phyloP scores from a whole-genome alignment of 495 filamentous ascomycete genomes.

The Evansstolkia leycettana region DNA sequence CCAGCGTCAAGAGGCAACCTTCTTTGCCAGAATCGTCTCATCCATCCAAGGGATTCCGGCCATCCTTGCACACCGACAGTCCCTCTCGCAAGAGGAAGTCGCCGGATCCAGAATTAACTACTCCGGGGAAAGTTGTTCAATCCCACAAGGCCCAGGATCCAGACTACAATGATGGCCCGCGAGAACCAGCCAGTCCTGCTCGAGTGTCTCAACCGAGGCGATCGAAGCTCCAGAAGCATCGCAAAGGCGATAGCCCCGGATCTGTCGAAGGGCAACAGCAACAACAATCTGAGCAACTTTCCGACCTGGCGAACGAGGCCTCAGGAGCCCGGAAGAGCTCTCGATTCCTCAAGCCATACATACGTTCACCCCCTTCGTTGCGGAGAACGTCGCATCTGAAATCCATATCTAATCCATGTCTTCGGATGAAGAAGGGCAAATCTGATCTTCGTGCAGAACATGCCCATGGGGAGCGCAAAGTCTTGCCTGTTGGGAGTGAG shows the following conservation, averaged over 20 bases:
- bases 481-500: not conserved
- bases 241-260: conserved; percentile 26
- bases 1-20: not conserved
- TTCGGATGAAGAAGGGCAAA: conserved; percentile 16
- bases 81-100: conserved; percentile 32
- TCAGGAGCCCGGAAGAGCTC: not conserved
- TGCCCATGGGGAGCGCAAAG: conserved; percentile 1
- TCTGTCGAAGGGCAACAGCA: conserved; percentile 25
- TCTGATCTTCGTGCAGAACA: conserved; percentile 15
- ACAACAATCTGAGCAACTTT: conserved; percentile 1
- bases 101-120: conserved; percentile 23
- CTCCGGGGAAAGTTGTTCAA: conserved; percentile 6
- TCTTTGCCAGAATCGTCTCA: conserved; percentile 3
- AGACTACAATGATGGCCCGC: too few species aligned
- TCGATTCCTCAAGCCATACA: not conserved
- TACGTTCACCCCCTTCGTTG: not conserved
- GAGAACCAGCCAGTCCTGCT: too few species aligned
- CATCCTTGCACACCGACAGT: conserved; percentile 16
- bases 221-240: conserved; percentile 25
- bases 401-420: conserved; percentile 7
- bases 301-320: not conserved
- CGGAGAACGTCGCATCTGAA: not conserved
- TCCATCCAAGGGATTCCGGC: too few species aligned
- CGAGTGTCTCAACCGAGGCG: conserved; percentile 2
- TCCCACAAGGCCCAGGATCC: too few species aligned